Evolutionary conservation across 2,329 filamentous ascomycete species (phyloP).

Genomic region (Claviceps spartinae): DNA sequence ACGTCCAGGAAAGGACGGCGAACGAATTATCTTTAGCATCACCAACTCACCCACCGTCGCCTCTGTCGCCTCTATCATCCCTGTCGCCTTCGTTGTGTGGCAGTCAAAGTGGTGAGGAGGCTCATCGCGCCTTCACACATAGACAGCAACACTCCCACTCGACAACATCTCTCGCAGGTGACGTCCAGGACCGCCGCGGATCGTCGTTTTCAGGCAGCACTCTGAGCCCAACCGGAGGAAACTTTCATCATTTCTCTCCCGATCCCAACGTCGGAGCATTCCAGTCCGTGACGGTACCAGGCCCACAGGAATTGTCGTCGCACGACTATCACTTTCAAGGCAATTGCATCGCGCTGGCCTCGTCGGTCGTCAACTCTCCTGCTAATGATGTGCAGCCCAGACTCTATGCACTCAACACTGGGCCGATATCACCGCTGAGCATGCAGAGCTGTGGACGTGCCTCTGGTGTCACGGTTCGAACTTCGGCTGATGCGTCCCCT

Average conservation of each 20-base stretch:
- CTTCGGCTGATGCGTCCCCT: constrained; percentile 38
- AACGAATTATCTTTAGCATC: constrained; percentile 57
- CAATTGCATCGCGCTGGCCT: constrained; percentile 38
- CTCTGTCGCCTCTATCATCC: constrained; percentile 13
- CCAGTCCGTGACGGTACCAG: constrained; percentile 21
- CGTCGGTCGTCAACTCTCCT: constrained; percentile 39
- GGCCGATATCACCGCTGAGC: constrained; percentile 25
- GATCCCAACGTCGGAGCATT: constrained; percentile 59
- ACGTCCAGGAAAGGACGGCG: constrained; percentile 42
- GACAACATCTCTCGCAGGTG: constrained; percentile 19
- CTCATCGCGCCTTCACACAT: constrained; percentile 32
- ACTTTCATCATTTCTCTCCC: constrained; percentile 57
- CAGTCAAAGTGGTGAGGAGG: constrained; percentile 54
- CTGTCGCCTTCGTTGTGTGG: constrained; percentile 43
- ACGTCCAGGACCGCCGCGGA: constrained; percentile 18
- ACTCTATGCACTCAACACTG: constrained; percentile 30
- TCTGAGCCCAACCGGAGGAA: constrained; percentile 54
- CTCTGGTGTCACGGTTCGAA: constrained; percentile 19
- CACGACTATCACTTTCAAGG: constrained; percentile 57
- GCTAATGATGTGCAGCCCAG: constrained; percentile 30
- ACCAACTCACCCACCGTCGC: constrained; percentile 50
- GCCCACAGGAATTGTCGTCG: constrained; percentile 20
- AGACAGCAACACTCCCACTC: constrained; percentile 22
- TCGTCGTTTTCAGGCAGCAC: constrained; percentile 59
- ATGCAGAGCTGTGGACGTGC: constrained; percentile 22